These are phyloP conservation scores for Stipa capillata DNA, from an alignment of 176 grass and related monocot species.

Conservation along the genomic window DNA sequence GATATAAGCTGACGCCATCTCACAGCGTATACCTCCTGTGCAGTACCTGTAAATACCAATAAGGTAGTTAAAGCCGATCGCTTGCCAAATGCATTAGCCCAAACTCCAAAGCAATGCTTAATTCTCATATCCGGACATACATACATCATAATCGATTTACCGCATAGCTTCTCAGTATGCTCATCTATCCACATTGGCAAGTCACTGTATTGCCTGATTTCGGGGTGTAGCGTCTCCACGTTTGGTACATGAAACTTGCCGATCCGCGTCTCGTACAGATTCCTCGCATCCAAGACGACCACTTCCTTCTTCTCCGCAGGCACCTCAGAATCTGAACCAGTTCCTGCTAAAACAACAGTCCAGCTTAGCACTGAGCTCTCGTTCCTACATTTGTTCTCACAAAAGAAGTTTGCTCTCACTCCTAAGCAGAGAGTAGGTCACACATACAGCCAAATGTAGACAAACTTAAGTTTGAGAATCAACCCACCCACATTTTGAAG, in stretches of 20 bases:
- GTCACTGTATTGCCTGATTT: constrained; percentile 91
- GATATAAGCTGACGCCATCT: constrained; percentile 91
- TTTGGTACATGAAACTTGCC: constrained; percentile 81
- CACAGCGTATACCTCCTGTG: constrained; percentile 88
- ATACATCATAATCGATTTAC: constrained; percentile 87
- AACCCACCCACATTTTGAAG: constrained; percentile 58
- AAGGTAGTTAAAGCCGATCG: not conserved
- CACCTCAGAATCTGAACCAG: constrained; percentile 7
- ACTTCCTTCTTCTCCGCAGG: constrained; percentile 33
- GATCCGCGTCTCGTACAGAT: constrained; percentile 88
- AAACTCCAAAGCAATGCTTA: not conserved
- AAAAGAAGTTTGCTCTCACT: too few species aligned
- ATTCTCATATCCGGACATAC: not conserved
- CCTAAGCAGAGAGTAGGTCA: not conserved
- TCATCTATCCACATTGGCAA: constrained; percentile 76
- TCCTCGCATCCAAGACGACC: constrained; percentile 74
- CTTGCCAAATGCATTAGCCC: not conserved
- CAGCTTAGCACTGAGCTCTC: not conserved
- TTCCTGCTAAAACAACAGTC: not conserved
- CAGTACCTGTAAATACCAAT: constrained; percentile 65
- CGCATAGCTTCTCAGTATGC: constrained; percentile 55
- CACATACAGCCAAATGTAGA: not conserved
- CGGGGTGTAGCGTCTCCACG: constrained; percentile 60
- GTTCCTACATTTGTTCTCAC: not conserved
- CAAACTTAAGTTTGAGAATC: not conserved